Evolutionary conservation across 192 early-diverging fungal species (phyloP).

Genomic region (Coemansia sp.): DNA sequence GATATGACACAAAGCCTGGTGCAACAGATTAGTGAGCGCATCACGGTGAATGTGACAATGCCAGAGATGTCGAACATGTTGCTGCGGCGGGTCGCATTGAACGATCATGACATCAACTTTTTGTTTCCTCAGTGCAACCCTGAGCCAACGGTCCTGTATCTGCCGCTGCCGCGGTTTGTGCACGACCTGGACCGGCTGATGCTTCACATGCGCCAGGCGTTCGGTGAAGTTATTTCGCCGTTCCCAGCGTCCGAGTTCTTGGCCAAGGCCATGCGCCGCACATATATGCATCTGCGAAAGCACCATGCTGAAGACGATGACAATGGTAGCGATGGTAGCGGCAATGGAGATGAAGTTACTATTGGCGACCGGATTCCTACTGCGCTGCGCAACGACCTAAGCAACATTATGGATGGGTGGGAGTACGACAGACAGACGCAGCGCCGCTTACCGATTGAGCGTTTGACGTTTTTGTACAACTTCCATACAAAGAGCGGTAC

Average conservation of each 20-base stretch:
- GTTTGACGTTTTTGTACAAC: conserved; percentile 49
- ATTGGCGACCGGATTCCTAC: conserved; percentile 37
- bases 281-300: conserved; percentile 35
- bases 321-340: not conserved
- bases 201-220: conserved; percentile 41
- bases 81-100: conserved; percentile 38
- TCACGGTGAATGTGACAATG: conserved; percentile 44
- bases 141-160: conserved; percentile 45
- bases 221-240: conserved; percentile 37
- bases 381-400: conserved; percentile 25
- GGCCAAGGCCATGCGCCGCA: conserved; percentile 39
- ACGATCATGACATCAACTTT: conserved; percentile 50
- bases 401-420: conserved; percentile 45
- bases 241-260: conserved; percentile 36
- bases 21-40: conserved; percentile 47
- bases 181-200: conserved; percentile 41
- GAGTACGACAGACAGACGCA: conserved; percentile 38
- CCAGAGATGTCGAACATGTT: conserved; percentile 49
- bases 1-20: conserved; percentile 44
- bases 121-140: conserved; percentile 50
- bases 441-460: conserved; percentile 37
- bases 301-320: conserved; percentile 7
- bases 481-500: conserved; percentile 21
- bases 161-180: conserved; percentile 52
- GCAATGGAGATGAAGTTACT: not conserved